Base-by-base conservation (phyloP, 1,284 basidiomycete species). In the Pseudozyma hubeiensis region DNA sequence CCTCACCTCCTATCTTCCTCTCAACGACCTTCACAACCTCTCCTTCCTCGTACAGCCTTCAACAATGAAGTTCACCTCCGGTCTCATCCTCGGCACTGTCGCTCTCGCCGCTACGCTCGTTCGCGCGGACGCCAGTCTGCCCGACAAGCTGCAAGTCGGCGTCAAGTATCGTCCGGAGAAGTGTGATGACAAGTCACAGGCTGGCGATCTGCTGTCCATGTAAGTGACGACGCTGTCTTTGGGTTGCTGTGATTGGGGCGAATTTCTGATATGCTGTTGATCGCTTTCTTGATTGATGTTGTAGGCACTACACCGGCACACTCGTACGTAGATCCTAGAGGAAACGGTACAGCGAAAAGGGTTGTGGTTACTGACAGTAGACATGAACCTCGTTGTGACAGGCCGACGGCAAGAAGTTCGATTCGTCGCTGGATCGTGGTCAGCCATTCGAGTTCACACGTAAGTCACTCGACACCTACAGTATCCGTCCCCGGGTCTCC, bases 351-450 rank as follows among this genome's bases (percentile, higher is more conserved):
- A 24, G 24, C 24, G 24, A 24, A 24, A 24, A 24, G 24, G 24
- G 24, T 24, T 24, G 24, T 24, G 24, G 24, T 24, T 24, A 24
- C 24, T 24, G 24, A 24, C 24, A 24, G 24, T 24, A 29, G 40
- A 24, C 29, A 24, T 11, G 13, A 8, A 31, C n/a, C 19, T 17
- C 24, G 19, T 16, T 11, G 0, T 24, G 4, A 30, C 35, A 64
- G 51, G 85, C 88, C n/a, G 89, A 88, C 61, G 91, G 91, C 14
- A 88, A 88, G 54, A 91, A 92, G 84, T 94, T 94, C 78, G 93
- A 94, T 85, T 93, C 91, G 7, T 93, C 91, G 89, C 78, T 87
- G 35, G 87, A 88, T 81, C 81, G 88, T 6, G 86, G 86, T 40
- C 74, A 85, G 45, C 91, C 93, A 2, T 86, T 94, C 10, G 87